Percentiles rank a stretch among this genome's conserved stretches.
Evolutionary conservation across 1,284 basidiomycete genomes (phyloP).

Genomic region (Boletus semigastroideus): DNA sequence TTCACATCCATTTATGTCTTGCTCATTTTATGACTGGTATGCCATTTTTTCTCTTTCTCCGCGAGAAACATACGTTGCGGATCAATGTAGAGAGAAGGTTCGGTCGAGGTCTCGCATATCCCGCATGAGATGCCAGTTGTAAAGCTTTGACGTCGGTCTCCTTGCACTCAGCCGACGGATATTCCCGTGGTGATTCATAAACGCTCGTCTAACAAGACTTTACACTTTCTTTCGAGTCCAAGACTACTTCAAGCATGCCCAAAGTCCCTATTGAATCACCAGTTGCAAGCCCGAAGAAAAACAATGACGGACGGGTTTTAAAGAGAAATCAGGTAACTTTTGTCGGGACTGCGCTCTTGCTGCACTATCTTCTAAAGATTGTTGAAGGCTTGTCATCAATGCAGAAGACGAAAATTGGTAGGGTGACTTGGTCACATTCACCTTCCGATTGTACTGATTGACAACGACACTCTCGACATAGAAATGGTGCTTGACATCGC

Average conservation of each 20-base stretch:
- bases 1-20: constrained; percentile 60
- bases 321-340: constrained; percentile 56
- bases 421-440: constrained; percentile 29
- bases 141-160: no score
- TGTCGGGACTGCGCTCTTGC: not conserved
- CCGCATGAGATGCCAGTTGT: no score
- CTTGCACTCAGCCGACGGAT: no score
- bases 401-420: constrained; percentile 70
- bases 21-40: constrained; percentile 44
- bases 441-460: not conserved
- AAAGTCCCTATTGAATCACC: constrained; percentile 14
- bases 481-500: constrained; percentile 56
- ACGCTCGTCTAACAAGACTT: not conserved
- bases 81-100: not conserved
- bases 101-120: not conserved
- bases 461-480: constrained; percentile 21
- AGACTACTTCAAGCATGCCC: constrained; percentile 17
- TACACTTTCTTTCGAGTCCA: not conserved
- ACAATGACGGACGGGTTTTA: constrained; percentile 35
- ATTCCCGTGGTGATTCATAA: not conserved
- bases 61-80: constrained; percentile 19
- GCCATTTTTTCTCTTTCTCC: constrained; percentile 23
- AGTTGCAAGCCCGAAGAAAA: constrained; percentile 2
- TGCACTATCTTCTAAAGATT: not conserved
- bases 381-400: constrained; percentile 44